Conservation (phyloP, 164 flowering plant genomes). For the Piper longum region DNA sequence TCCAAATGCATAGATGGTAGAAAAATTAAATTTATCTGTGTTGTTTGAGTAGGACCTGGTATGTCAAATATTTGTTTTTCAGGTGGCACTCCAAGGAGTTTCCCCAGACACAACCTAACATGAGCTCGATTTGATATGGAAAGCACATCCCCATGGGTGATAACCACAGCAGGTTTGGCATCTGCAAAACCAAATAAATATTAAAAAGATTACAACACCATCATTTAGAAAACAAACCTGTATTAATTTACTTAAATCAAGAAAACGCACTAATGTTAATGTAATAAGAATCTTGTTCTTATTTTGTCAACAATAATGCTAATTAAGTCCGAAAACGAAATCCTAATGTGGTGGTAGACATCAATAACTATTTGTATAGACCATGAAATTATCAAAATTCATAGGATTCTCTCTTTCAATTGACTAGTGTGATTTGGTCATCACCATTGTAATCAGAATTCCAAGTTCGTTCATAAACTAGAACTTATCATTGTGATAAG, state of each 20-base stretch:
- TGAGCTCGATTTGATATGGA: conserved; percentile 41
- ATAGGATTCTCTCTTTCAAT: too few species aligned
- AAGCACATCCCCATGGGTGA: conserved; percentile 80
- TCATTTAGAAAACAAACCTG: background rate
- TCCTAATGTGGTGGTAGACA: too few species aligned
- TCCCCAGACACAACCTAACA: conserved; percentile 51
- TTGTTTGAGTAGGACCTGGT: conserved; percentile 37
- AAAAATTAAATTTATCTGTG: background rate
- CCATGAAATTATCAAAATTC: too few species aligned
- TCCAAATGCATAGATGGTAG: background rate
- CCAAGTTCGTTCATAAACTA: too few species aligned
- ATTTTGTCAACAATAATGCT: too few species aligned
- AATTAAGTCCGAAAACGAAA: too few species aligned
- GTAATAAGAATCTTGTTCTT: too few species aligned
- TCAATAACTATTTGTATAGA: too few species aligned
- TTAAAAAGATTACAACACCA: background rate
- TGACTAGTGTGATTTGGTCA: too few species aligned
- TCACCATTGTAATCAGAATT: too few species aligned
- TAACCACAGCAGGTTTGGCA: conserved; percentile 69
- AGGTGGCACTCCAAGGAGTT: conserved; percentile 62
- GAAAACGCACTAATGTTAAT: too few species aligned
- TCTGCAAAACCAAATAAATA: conserved; percentile 23
- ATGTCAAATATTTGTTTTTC: conserved; percentile 68
- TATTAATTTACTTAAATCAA: too few species aligned
- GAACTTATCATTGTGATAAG: background rate